These are phyloP conservation scores for Abelmoschus esculentus DNA, from an alignment of 345 rosid species.

Conservation along the genomic window DNA sequence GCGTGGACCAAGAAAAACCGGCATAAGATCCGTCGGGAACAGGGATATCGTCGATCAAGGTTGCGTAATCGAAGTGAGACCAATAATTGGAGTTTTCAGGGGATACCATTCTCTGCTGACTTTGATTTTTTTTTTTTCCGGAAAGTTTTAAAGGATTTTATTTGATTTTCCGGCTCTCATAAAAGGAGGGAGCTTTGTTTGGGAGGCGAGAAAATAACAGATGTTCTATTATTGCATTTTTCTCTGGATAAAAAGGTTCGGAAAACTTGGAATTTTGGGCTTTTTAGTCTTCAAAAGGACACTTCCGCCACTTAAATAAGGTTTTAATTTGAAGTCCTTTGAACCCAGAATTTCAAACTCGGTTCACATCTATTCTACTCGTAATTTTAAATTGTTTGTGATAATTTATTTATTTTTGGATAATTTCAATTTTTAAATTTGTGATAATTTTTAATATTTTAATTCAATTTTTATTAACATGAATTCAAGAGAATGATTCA, in stretches of 20 bases:
- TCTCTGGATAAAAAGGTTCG: neutral
- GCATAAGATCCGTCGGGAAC: constrained; percentile 47
- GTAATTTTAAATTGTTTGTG: no score
- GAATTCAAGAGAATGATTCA: no score
- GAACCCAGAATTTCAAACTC: no score
- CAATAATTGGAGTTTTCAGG: constrained; percentile 54
- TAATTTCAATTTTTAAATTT: no score
- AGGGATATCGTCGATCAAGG: constrained; percentile 64
- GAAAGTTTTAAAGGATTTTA: constrained; percentile 2
- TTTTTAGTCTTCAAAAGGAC: no score
- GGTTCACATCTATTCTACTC: neutral
- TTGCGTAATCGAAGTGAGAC: constrained; percentile 47
- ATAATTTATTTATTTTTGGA: no score
- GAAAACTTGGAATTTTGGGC: neutral
- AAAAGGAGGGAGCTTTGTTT: neutral
- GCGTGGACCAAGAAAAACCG: constrained; percentile 75
- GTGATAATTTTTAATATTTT: no score
- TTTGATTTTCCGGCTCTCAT: constrained; percentile 6
- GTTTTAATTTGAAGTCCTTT: no score
- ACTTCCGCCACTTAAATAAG: neutral
- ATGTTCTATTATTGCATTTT: neutral
- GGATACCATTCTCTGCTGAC: constrained; percentile 47
- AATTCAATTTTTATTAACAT: no score
- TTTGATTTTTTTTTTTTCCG: constrained; percentile 7
- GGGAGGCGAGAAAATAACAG: constrained; percentile 2